Evolutionary conservation across 2,329 filamentous ascomycete genomes (phyloP).

Genomic region (Botrytis hyacinthi): DNA sequence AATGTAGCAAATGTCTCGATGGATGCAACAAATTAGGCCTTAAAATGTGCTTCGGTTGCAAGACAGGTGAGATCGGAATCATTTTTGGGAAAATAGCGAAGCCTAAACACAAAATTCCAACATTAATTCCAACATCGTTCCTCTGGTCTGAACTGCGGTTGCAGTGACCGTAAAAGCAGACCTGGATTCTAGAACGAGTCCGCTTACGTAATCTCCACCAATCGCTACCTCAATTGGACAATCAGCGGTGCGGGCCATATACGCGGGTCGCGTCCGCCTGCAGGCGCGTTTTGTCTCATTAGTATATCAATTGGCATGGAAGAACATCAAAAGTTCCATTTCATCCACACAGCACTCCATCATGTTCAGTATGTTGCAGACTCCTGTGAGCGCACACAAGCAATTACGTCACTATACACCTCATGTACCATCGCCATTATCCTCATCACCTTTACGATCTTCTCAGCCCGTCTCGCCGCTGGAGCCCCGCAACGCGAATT

Average conservation of each 20-base stretch:
- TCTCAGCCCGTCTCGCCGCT: slow-evolving; percentile 21
- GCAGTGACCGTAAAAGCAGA: not conserved
- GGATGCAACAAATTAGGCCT: not conserved
- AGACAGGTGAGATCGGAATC: not conserved
- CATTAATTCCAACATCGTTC: not conserved
- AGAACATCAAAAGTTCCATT: not conserved
- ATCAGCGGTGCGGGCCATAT: not conserved
- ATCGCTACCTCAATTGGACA: not conserved
- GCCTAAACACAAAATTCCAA: not conserved
- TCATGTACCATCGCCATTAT: slow-evolving; percentile 21
- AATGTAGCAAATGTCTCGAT: not conserved
- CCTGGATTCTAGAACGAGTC: not conserved
- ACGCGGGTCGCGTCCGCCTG: slow-evolving; percentile 2
- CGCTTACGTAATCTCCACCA: not conserved
- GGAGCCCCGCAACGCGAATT: slow-evolving; percentile 6
- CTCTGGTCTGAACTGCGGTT: not conserved
- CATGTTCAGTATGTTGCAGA: slow-evolving; percentile 19
- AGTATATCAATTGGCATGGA: not conserved
- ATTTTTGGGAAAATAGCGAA: not conserved
- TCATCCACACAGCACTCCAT: not conserved
- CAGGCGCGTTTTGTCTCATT: not conserved
- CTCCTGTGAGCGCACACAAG: slow-evolving; percentile 14
- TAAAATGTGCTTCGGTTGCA: no score
- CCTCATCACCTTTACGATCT: slow-evolving; percentile 17
- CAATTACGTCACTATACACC: slow-evolving; percentile 18